Conservation (phyloP, 192 early-diverging fungal species). For the Fimicolochytrium jonesii region DNA sequence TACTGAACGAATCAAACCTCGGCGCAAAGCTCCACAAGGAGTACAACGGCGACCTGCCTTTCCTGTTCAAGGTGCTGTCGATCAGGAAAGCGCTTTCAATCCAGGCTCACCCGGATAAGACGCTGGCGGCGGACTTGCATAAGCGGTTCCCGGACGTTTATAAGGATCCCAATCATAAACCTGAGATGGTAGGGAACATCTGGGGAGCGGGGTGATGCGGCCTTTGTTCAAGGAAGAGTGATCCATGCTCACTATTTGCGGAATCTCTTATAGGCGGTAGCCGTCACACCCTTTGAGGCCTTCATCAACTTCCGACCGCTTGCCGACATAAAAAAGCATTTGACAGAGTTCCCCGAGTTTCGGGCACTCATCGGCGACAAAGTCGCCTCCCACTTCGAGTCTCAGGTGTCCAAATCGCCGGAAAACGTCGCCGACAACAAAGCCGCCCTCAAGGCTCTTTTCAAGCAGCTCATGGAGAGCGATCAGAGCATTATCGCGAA, state of each 20-base stretch:
- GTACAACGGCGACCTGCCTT: constrained; percentile 83
- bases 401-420: constrained; percentile 2
- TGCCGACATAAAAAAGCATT: constrained; percentile 62
- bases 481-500: constrained; percentile 38
- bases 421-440: constrained; percentile 37
- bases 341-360: constrained; percentile 79
- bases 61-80: constrained; percentile 87
- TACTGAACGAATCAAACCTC: constrained; percentile 59
- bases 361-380: constrained; percentile 57
- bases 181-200: constrained; percentile 71
- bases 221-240: too few relatives aligned
- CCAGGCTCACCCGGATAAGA: constrained; percentile 96
- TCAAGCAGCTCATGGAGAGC: constrained; percentile 32
- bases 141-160: constrained; percentile 73
- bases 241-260: constrained; percentile 2
- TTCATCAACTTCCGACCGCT: constrained; percentile 90
- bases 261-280: constrained; percentile 60
- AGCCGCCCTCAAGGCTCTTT: constrained; percentile 34
- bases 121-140: constrained; percentile 70
- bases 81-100: constrained; percentile 83
- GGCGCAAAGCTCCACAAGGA: constrained; percentile 47
- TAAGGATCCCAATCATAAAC: constrained; percentile 92
- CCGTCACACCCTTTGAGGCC: constrained; percentile 90
- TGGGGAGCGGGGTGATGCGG: too few relatives aligned
- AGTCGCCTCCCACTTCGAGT: constrained; percentile 36